phyloP scores from a whole-genome alignment of 805 yeast genomes.

The Osmozyma mogii region DNA sequence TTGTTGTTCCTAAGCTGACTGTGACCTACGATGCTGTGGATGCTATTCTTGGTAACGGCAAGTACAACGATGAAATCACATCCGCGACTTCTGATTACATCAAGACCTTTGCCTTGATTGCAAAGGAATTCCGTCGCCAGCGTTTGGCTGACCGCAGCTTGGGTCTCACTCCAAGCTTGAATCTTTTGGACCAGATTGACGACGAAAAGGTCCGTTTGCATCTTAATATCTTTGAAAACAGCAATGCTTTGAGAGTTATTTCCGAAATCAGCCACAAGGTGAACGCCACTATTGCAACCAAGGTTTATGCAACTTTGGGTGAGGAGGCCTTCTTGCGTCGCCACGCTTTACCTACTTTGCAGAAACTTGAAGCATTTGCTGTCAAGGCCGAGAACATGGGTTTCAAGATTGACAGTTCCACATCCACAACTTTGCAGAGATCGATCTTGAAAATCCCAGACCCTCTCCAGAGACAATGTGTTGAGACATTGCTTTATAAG shows the following conservation, averaged over 20 bases:
- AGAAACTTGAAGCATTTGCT: constrained; percentile 72
- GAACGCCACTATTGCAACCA: constrained; percentile 80
- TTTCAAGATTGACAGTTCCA: constrained; percentile 62
- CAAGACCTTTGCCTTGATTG: constrained; percentile 54
- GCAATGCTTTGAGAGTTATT: constrained; percentile 48
- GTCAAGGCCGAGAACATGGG: constrained; percentile 62
- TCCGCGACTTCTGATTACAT: constrained; percentile 60
- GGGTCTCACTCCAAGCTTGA: constrained; percentile 44
- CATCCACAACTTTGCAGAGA: constrained; percentile 61
- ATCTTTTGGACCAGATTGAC: constrained; percentile 72
- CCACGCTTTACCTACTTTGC: constrained; percentile 75
- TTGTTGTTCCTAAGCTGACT: constrained; percentile 54
- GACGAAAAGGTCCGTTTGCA: constrained; percentile 73
- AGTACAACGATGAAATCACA: constrained; percentile 22
- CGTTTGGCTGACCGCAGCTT: constrained; percentile 46
- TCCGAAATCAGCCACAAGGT: constrained; percentile 76
- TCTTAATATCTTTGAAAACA: constrained; percentile 63
- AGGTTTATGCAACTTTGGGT: constrained; percentile 66
- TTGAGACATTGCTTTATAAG: constrained; percentile 74
- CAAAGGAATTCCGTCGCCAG: constrained; percentile 63
- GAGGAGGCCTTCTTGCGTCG: constrained; percentile 79
- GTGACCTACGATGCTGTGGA: constrained; percentile 52
- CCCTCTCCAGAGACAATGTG: constrained; percentile 55
- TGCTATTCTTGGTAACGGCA: constrained; percentile 31
- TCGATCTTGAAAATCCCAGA: constrained; percentile 62